Percentiles rank a stretch among this genome's conserved stretches.
These are phyloP conservation scores for Hericium alpestre DNA, from an alignment of 768 basidiomycete species.

Conservation along the genomic window DNA sequence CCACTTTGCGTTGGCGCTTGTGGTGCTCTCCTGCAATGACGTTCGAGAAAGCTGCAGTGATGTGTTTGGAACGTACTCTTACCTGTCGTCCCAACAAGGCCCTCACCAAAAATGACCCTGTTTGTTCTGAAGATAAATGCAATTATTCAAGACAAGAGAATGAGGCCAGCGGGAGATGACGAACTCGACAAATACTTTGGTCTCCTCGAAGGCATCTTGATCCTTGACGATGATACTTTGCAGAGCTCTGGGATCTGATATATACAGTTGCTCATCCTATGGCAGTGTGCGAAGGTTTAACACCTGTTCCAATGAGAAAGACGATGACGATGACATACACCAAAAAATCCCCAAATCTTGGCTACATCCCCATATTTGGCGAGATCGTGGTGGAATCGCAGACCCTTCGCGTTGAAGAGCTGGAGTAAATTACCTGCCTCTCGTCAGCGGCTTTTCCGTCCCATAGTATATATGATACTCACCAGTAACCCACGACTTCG, in stretches of 20 bases:
- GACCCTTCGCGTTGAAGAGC: background rate
- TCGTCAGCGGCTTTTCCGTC: background rate
- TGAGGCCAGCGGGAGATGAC: background rate
- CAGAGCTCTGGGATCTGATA: slow-evolving; percentile 3
- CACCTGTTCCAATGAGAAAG: background rate
- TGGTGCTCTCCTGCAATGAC: background rate
- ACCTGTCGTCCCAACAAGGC: background rate
- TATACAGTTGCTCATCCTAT: slow-evolving; percentile 1
- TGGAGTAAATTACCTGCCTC: background rate
- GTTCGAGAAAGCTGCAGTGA: background rate
- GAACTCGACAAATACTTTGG: slow-evolving; percentile 4
- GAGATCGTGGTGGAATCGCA: background rate
- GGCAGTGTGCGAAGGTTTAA: background rate
- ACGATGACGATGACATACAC: background rate
- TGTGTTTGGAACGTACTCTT: background rate
- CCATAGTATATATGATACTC: background rate
- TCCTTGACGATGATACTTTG: slow-evolving; percentile 11
- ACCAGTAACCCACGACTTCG: background rate
- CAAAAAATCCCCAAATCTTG: background rate
- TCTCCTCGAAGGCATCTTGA: slow-evolving; percentile 8
- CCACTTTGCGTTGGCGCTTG: background rate
- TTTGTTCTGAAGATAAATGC: background rate
- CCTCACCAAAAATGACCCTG: background rate
- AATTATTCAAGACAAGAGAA: background rate
- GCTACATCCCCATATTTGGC: background rate